Base-by-base conservation (phyloP, 495 filamentous ascomycete species). In the Hypoxylon fuscum region DNA sequence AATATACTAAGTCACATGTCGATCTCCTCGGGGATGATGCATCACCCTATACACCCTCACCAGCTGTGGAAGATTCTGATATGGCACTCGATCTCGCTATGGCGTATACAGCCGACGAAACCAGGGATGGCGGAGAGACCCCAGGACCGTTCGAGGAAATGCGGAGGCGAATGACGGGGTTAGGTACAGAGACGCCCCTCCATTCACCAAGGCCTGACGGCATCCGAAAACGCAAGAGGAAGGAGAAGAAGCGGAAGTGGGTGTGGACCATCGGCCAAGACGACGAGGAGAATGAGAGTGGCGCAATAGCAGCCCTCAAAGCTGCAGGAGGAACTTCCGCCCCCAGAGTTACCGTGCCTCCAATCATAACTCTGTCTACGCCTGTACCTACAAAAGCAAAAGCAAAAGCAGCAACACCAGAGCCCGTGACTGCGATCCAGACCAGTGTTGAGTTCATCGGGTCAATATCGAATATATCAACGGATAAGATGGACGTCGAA, bases 71-170 rank as follows among this genome's bases (percentile, higher is more conserved):
- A 5, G 72, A 75, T 50, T 73, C 53, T 5, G 75, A 78, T 5
- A 66, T 62, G 32, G 31, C 71, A 8, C 71, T 84, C 40, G 81
- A 84, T 58, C 56, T 78, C 18, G 72, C 77, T 23, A 77, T 81
- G 74, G 74, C 80, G 23, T 80, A 83, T 57, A 73, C 79, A 5
- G 70, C 71, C 35, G 74, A 77, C 41, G 76, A 82, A 43, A 82
- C 77, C 0, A 74, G 79, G 34, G 81, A 85, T 54, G 81, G 83
- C 5, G 83, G 82, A 1, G 76, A 81, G 64, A 85, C 82, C 0
- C 82, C 83, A 0, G 81, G 83, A 0, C 82, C 83, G 5, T 85
- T 84, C 29, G 83, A 85, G 62, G 82, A 85, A 55, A 83, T 83
- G 80, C 73, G 82, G 15, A 70, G 83, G 0, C 74, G 80, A 35